Evolutionary conservation across 768 basidiomycete species (phyloP), one percentile per base, ranked within the genome.

Genomic region (Dacryopinax primogenitus): DNA sequence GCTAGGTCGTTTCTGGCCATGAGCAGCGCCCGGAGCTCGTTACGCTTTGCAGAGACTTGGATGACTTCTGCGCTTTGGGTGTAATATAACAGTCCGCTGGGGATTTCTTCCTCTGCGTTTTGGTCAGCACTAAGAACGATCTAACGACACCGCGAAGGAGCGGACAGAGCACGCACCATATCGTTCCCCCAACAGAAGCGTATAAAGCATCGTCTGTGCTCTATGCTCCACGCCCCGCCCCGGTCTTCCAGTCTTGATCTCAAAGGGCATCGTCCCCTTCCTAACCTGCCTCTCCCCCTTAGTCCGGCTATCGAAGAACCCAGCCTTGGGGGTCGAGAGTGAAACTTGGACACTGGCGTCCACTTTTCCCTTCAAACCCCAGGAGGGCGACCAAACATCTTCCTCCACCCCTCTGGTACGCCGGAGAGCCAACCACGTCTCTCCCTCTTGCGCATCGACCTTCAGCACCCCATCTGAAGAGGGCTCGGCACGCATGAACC

Each of bases 191-290:
- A 92, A 84, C 1, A 99, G 80, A 3, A 98, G 78, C 0, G 92
- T 95, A 73, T 99, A 99, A 2, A 99, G 77, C 86, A 97, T 93
- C 0, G 96, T 99, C 75, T 99, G 96, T 0, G 96, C 96, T 36
- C 96, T 87, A 74, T 98, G 95, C 69, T 95, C 92, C 84, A 93
- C 85, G 1, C 83, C 82, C 0, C 84, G 86, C 7, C 82, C 77
- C 0, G 86, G 77, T 33, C 88, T 81, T 1, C 96, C 96, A 0
- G 96, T 99, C 76, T 99, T 99, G 76, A 99, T 91, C 74, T 99
- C 96, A 63, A 99, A 85, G 0, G 95, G 95, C 69, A 87, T 79
- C 0, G 85, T 71, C 58, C 66, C 70, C 28, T 51, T 68, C 79
- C 0, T 78, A 23, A 26, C 7, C 51, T 58, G 15, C 51, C 78